Conservation (phyloP, 1,284 basidiomycete species). For the Moniliophthora roreri region DNA sequence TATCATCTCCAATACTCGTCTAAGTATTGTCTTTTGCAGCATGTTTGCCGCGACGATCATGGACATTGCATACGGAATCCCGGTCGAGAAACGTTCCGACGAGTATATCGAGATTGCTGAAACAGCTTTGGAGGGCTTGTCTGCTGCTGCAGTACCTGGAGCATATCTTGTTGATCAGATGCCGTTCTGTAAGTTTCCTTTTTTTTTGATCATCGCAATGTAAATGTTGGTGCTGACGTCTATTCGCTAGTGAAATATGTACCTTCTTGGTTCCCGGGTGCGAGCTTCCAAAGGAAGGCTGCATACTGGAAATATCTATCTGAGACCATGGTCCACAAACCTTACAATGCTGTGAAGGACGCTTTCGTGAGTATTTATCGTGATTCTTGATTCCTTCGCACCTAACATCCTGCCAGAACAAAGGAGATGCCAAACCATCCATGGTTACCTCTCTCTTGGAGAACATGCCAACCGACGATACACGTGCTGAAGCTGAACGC, state of each 20-base stretch:
- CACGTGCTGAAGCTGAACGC: too few relatives aligned
- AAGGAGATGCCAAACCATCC: too few relatives aligned
- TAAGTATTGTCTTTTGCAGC: conserved; percentile 12
- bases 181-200: not conserved
- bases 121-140: conserved; percentile 16
- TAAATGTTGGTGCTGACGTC: conserved; percentile 4
- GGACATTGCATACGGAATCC: conserved; percentile 26
- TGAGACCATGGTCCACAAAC: conserved; percentile 27
- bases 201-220: not conserved
- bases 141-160: conserved; percentile 21
- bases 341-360: conserved; percentile 30
- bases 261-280: conserved; percentile 47
- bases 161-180: conserved; percentile 22
- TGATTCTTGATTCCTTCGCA: not conserved
- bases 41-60: conserved; percentile 26
- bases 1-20: not conserved
- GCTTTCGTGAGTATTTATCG: conserved; percentile 10
- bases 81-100: conserved; percentile 21
- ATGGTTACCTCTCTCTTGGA: too few relatives aligned
- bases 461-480: too few relatives aligned
- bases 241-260: conserved; percentile 34
- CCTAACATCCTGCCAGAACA: too few relatives aligned
- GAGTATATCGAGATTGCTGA: conserved; percentile 21
- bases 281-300: conserved; percentile 47
- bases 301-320: conserved; percentile 30